Conservation (phyloP, 148 eudicot species). For the Limonium bicolor region DNA sequence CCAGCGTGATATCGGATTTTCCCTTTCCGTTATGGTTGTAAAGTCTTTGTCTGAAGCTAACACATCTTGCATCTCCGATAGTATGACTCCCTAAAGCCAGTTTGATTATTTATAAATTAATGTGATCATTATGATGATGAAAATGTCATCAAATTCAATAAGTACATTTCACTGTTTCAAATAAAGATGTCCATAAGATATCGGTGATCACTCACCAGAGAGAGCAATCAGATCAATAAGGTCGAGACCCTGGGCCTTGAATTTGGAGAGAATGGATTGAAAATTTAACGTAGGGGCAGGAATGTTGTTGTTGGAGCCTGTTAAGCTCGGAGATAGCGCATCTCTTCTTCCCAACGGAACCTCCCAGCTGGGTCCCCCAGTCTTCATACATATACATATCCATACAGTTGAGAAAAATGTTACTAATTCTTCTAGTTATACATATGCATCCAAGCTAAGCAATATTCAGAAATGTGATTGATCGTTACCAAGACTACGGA, state of each 20-base stretch:
- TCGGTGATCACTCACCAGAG: no score
- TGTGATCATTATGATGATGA: no score
- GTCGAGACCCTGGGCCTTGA: slow-evolving; percentile 43
- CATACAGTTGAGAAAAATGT: no score
- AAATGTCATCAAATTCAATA: no score
- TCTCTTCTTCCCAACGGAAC: slow-evolving; percentile 87
- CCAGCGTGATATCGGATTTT: slow-evolving; percentile 35
- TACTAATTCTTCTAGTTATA: no score
- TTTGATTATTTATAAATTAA: no score
- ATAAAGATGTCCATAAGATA: no score
- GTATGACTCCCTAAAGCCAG: slow-evolving; percentile 96
- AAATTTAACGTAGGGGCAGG: slow-evolving; percentile 86
- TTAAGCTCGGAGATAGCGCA: slow-evolving; percentile 48
- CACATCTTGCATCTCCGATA: slow-evolving; percentile 70
- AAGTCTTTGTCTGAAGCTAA: slow-evolving; percentile 81
- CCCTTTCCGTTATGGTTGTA: slow-evolving; percentile 61
- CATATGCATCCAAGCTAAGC: no score
- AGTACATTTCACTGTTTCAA: no score
- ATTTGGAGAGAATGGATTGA: slow-evolving; percentile 67
- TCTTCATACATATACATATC: no score
- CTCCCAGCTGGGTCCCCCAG: slow-evolving; percentile 80
- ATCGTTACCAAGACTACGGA: slow-evolving; percentile 9
- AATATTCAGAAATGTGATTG: no score
- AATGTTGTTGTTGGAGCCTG: slow-evolving; percentile 67
- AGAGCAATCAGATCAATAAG: slow-evolving; percentile 67